phyloP scores from a whole-genome alignment of 2,329 filamentous ascomycete genomes.

The Mycosphaerella arachidis region DNA sequence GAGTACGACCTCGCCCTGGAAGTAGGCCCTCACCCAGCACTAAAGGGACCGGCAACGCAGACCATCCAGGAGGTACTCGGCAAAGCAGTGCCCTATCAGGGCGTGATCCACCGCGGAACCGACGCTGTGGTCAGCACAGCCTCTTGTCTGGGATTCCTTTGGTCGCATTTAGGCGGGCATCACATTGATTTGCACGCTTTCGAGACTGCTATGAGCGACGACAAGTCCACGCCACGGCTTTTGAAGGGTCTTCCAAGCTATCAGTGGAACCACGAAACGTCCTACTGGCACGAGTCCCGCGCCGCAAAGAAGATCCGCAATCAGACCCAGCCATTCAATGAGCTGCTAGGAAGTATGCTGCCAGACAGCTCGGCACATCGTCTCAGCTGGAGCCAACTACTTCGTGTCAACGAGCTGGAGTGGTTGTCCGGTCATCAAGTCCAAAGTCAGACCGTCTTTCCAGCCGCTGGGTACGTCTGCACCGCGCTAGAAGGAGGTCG shows the following conservation, averaged over 20 bases:
- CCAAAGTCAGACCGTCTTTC: constrained; percentile 30
- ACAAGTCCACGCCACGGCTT: neutral
- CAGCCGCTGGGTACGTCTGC: constrained; percentile 24
- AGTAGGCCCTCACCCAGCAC: constrained; percentile 44
- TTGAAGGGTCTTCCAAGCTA: constrained; percentile 16
- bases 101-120: constrained; percentile 20
- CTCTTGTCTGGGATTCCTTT: constrained; percentile 10
- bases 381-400: constrained; percentile 7
- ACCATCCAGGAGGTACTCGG: neutral
- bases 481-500: constrained; percentile 21
- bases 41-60: constrained; percentile 38
- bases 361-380: neutral
- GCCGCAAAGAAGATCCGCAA: constrained; percentile 2
- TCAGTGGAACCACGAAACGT: constrained; percentile 14
- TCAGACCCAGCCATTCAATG: neutral
- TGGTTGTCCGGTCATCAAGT: constrained; percentile 35
- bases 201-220: neutral
- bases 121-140: constrained; percentile 19
- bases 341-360: neutral
- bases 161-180: neutral
- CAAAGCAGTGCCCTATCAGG: constrained; percentile 2
- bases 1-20: constrained; percentile 38
- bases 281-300: constrained; percentile 14
- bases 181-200: neutral
- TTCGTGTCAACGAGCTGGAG: constrained; percentile 21